Base-by-base conservation (phyloP, 768 basidiomycete genomes). In the Chalciporus sphaerocephalus region DNA sequence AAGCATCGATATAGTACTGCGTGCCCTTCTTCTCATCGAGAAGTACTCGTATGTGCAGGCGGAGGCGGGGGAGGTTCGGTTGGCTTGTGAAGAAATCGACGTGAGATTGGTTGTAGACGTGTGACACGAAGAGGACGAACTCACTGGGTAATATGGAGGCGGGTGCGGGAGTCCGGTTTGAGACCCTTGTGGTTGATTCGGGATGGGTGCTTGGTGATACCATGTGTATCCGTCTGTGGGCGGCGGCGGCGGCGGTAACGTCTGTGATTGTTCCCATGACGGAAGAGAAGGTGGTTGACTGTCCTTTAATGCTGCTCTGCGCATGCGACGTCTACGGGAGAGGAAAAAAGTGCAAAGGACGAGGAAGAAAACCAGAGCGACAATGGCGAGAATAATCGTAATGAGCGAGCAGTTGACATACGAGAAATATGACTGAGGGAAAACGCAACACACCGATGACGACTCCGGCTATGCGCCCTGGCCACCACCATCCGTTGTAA, bases 71-170 rank as follows among this genome's bases (percentile, higher is more conserved):
- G 20, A 20, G 53, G 47, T 16, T 35, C 48, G 13, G 35, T 15
- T 16, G 44, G 44, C 52, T 55, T 33, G 30, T 4, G 18, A 30
- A 24, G 34, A 5, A 38, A 2, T 30, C 18, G 22, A 37, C 16
- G 5, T 8, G 11, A 22, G 32, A 20, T 3, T 36, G 38, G 24
- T 28, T 24, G 7, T 12, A 20, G 3, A 8, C 18, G 13, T 15
- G 27, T 27, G n/a, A 5, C 10, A 18, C 16, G 16, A 17, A 21
- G 30, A 12, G 5, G 33, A 22, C 40, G n/a, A 9, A 21, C 62
- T 57, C 39, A 64, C 62, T n/a, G 64, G 40, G 5, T 42, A 56
- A 34, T 60, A 60, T 1, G 60, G 59, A 2, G 59, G 59, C 21
- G 59, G 60, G 44, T 27, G 40, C 3, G 17, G 16, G 6, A 39